These are phyloP conservation scores for Tripterygium wilfordii DNA, from an alignment of 177 flowering plant genomes.

Conservation along the genomic window DNA sequence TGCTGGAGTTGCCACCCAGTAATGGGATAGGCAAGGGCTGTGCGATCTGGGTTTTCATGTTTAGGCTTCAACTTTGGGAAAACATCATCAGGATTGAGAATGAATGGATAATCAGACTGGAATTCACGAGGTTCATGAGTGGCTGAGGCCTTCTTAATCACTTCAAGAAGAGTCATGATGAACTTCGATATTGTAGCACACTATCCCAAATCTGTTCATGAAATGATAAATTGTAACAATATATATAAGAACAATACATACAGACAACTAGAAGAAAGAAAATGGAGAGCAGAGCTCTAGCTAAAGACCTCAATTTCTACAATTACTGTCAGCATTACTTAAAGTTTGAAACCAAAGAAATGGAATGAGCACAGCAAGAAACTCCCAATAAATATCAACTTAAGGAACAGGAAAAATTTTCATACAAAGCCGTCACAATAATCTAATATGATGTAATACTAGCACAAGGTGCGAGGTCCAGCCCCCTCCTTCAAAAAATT, in stretches of 20 bases:
- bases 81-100: slow-evolving; percentile 46
- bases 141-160: slow-evolving; percentile 47
- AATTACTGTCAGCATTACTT: no score
- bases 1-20: slow-evolving; percentile 56
- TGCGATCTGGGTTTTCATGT: slow-evolving; percentile 18
- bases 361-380: no score
- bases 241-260: no score
- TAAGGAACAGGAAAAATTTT: no score
- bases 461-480: no score
- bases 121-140: slow-evolving; percentile 2
- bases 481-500: no score
- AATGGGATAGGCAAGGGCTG: slow-evolving; percentile 29
- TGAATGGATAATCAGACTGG: slow-evolving; percentile 38
- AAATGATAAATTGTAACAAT: not conserved
- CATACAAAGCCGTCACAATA: no score
- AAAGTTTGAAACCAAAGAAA: no score
- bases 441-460: no score
- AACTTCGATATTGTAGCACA: not conserved
- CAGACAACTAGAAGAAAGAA: no score
- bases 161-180: slow-evolving; percentile 66
- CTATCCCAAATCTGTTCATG: not conserved
- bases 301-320: not conserved
- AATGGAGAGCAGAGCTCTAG: not conserved
- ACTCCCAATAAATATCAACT: no score
- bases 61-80: slow-evolving; percentile 39